Percentiles rank a stretch among this genome's conserved stretches.
These are phyloP conservation scores for Yamadazyma atmosphaerica DNA, from an alignment of 1,139 yeast species.

Conservation along the genomic window DNA sequence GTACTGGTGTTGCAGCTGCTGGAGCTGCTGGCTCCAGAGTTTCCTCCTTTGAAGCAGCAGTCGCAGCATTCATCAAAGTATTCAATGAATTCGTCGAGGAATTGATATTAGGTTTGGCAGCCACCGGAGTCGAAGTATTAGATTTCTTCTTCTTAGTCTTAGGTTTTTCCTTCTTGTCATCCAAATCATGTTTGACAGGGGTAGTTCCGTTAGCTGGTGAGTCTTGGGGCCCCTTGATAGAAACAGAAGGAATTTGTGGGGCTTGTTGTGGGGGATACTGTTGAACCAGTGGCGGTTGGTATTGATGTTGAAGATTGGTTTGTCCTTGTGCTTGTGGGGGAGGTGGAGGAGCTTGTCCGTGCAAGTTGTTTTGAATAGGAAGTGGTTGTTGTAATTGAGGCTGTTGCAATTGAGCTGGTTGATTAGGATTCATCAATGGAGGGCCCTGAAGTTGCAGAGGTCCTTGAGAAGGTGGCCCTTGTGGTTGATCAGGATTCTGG, in stretches of 20 bases:
- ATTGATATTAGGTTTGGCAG: conserved; percentile 13
- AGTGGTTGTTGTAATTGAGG: conserved; percentile 11
- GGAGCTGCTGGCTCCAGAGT: conserved; percentile 12
- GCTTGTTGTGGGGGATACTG: conserved; percentile 14
- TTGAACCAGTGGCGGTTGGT: conserved; percentile 6
- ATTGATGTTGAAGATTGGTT: conserved; percentile 2
- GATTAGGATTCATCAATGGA: conserved; percentile 12
- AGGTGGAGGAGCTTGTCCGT: conserved; percentile 9
- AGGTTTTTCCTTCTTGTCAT: conserved; percentile 28
- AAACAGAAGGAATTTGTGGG: conserved; percentile 9
- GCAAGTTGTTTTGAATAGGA: neutral
- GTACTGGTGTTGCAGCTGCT: conserved; percentile 8
- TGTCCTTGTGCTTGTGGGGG: conserved; percentile 8
- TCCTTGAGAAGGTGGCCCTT: conserved; percentile 14
- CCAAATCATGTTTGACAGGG: conserved; percentile 37
- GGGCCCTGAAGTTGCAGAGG: conserved; percentile 10
- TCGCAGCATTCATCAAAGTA: conserved; percentile 34
- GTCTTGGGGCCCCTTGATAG: neutral
- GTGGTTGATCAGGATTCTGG: conserved; percentile 19
- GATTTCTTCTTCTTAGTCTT: conserved; percentile 20
- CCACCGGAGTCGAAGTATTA: conserved; percentile 17
- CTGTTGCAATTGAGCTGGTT: conserved; percentile 11
- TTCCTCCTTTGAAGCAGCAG: conserved; percentile 17
- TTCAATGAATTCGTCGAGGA: conserved; percentile 21
- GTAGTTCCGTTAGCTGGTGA: conserved; percentile 1